Conservation (phyloP, 441 rosid species). For the Dalechampia spathulata region DNA sequence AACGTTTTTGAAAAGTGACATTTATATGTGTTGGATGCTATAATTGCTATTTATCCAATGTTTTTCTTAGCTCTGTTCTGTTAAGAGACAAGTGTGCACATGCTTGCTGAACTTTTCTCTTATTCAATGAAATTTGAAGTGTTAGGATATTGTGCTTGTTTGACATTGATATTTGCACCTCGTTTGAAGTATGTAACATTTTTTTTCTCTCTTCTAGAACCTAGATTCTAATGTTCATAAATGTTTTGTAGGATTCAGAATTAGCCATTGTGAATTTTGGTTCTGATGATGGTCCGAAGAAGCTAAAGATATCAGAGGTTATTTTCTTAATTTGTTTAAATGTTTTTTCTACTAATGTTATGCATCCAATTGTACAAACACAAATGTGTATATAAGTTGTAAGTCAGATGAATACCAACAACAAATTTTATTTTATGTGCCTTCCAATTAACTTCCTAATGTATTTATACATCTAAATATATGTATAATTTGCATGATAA, state of each 20-base stretch:
- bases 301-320: conserved; percentile 72
- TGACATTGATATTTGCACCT: background rate
- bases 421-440: background rate
- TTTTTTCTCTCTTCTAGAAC: background rate
- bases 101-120: background rate
- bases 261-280: conserved; percentile 72
- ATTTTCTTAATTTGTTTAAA: conserved; percentile 17
- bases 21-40: background rate
- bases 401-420: background rate
- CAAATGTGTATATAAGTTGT: background rate
- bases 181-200: background rate
- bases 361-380: background rate
- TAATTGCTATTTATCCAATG: background rate
- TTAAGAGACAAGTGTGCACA: background rate
- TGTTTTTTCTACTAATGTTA: background rate
- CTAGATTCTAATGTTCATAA: conserved; percentile 15
- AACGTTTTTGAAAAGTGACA: too few relatives aligned
- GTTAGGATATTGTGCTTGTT: background rate
- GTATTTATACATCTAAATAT: background rate
- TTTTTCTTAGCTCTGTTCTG: background rate
- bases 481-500: background rate
- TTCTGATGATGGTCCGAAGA: conserved; percentile 43
- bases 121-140: background rate
- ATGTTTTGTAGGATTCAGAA: conserved; percentile 44
- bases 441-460: conserved; percentile 1